Percentiles rank a stretch among this genome's conserved stretches.
Conservation (phyloP, 2,329 filamentous ascomycete species). For the Fusarium redolens region DNA sequence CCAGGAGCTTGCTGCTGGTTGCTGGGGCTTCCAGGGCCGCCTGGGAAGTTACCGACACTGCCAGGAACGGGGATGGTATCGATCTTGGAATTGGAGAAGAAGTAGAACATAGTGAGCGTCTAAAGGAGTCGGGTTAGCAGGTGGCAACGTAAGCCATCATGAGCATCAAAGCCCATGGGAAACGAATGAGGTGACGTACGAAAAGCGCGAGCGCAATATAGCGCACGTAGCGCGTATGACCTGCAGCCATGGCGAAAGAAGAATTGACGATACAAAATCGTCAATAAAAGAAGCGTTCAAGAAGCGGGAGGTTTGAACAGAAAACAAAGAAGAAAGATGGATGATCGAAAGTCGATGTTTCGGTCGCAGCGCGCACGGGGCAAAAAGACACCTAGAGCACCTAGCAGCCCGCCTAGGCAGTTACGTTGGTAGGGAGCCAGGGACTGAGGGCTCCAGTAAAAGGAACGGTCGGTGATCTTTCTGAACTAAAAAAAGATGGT, state of each 20-base stretch:
- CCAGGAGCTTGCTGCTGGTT: constrained; percentile 37
- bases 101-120: constrained; percentile 73
- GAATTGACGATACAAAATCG: constrained; percentile 31
- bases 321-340: constrained; percentile 36
- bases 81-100: constrained; percentile 73
- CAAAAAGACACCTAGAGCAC: constrained; percentile 30
- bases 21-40: constrained; percentile 39
- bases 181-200: constrained; percentile 64
- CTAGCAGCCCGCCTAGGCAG: background rate
- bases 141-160: constrained; percentile 16
- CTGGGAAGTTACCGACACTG: constrained; percentile 37
- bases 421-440: constrained; percentile 1
- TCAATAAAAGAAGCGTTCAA: constrained; percentile 16
- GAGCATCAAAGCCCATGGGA: background rate
- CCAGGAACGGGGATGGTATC: constrained; percentile 51
- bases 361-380: constrained; percentile 20
- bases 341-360: constrained; percentile 33
- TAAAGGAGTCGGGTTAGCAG: constrained; percentile 26
- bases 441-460: constrained; percentile 10
- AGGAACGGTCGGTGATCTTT: constrained; percentile 2
- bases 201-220: constrained; percentile 86
- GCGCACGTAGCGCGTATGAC: constrained; percentile 79
- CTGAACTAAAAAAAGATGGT: constrained; percentile 23
- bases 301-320: constrained; percentile 13
- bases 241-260: constrained; percentile 68